Evolutionary conservation across 345 rosid species (phyloP).

Genomic region (Rubroshorea leprosula): DNA sequence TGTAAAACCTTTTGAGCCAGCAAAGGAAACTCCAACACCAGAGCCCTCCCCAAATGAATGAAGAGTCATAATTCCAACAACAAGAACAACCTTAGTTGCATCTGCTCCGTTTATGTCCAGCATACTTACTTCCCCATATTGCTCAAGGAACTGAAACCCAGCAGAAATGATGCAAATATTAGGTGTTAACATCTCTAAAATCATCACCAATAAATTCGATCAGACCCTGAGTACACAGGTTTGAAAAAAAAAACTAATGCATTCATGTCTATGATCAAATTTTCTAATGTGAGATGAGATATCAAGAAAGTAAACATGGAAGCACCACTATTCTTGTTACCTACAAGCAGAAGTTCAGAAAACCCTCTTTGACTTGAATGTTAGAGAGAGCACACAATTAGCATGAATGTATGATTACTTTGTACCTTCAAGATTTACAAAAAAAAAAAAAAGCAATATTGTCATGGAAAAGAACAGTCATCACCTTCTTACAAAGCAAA

Average conservation of each 20-base stretch:
- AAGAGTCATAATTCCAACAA: conserved; percentile 97
- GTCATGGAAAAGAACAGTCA: conserved; percentile 6
- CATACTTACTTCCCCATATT: conserved; percentile 96
- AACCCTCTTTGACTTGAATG: background rate
- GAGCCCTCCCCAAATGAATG: conserved; percentile 99
- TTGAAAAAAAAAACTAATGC: too few relatives aligned
- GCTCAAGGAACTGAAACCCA: conserved; percentile 86
- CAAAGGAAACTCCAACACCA: conserved; percentile 99
- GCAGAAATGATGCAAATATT: conserved; percentile 2
- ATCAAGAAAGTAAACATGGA: background rate
- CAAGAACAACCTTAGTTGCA: conserved; percentile 89
- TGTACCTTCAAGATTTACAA: too few relatives aligned
- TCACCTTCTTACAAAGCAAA: conserved; percentile 92
- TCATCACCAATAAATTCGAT: too few relatives aligned
- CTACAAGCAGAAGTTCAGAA: background rate
- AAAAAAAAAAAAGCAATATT: too few relatives aligned
- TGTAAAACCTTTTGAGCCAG: conserved; percentile 91
- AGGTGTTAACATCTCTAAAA: too few relatives aligned
- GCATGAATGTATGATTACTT: background rate
- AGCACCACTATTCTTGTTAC: background rate
- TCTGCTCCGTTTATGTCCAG: conserved; percentile 98
- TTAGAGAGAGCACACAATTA: background rate
- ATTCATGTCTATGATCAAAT: too few relatives aligned
- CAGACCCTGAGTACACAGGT: too few relatives aligned
- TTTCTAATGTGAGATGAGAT: too few relatives aligned